Conservation (phyloP, 352 stramenopile genomes). For the Phytophthora pistaciae region DNA sequence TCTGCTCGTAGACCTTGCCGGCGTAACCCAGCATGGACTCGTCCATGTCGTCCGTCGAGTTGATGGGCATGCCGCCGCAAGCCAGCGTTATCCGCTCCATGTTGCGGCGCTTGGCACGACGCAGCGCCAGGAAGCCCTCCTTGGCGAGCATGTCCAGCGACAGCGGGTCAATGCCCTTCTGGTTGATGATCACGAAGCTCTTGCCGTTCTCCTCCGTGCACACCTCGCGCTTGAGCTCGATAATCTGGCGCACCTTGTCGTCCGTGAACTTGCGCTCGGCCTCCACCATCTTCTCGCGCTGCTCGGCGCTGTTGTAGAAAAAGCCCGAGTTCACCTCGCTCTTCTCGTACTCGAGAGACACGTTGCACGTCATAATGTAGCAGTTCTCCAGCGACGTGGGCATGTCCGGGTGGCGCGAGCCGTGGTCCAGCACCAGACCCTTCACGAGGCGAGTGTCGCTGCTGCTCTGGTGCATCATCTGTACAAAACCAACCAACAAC, state of each 20-base stretch:
- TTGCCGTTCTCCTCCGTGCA: slow-evolving; percentile 97
- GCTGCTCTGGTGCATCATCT: slow-evolving; percentile 97
- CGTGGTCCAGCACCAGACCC: slow-evolving; percentile 98
- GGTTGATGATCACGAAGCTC: slow-evolving; percentile 99
- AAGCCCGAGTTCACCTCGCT: slow-evolving; percentile 98
- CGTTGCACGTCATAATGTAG: slow-evolving; percentile 99
- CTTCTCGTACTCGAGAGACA: slow-evolving; percentile 99
- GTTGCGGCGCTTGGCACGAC: slow-evolving; percentile 99
- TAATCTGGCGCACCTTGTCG: slow-evolving; percentile 97
- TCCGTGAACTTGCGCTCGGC: slow-evolving; percentile 96
- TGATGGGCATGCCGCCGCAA: slow-evolving; percentile 98
- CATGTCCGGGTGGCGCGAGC: slow-evolving; percentile 99
- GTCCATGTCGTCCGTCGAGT: slow-evolving; percentile 98
- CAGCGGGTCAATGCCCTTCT: slow-evolving; percentile 99
- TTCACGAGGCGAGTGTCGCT: slow-evolving; percentile 96
- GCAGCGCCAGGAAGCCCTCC: slow-evolving; percentile 98
- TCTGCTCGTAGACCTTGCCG: slow-evolving; percentile 98
- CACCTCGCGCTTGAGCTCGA: slow-evolving; percentile 98
- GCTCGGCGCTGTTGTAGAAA: slow-evolving; percentile 98
- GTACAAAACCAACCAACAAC: slow-evolving; percentile 4
- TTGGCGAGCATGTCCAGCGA: slow-evolving; percentile 99
- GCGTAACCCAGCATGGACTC: slow-evolving; percentile 96
- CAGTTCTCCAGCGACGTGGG: slow-evolving; percentile 96
- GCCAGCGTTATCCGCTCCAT: slow-evolving; percentile 99
- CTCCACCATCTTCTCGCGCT: slow-evolving; percentile 98